Base-by-base conservation (phyloP, 1,284 basidiomycete species). In the Sporisorium exsertum region DNA sequence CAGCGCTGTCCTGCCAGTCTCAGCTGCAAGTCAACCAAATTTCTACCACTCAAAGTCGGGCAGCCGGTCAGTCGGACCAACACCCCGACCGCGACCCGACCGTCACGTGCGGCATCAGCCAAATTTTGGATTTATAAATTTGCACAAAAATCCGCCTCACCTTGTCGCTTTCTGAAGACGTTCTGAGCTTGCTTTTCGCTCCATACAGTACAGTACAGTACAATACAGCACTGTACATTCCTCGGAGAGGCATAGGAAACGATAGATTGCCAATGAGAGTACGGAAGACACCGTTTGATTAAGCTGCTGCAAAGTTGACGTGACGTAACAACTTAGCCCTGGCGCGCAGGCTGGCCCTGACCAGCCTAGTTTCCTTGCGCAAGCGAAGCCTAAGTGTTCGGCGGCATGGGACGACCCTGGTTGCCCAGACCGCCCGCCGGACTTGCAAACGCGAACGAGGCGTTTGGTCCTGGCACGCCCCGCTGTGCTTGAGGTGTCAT, bases 391-490 rank as follows among this genome's bases (percentile, higher is more conserved):
- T 56, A 43, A 24, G 54, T 20, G 43, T 63, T 58, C 6, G 53
- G 35, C 26, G 26, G 58, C 66, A 69, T 54, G 2, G 51, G 40
- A n/a, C 64, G 64, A 20, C 40, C 52, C 15, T 33, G 47, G 9
- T 62, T 42, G 54, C 54, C 47, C 52, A 58, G n/a, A 18, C 71
- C 65, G 18, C 50, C 61, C 20, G 33, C 40, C 0, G 65, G 62
- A n/a, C 58, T 64, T 1, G 72, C 62, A 40, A 70, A 75, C 5
- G 72, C 72, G 27, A 53, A 75, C 2, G 67, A 70, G 9, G 72
- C 45, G 29, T 62, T 70, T 0, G 72, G 57, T 27, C 65, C 65
- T 10, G 62, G 61, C 20, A 54, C 55, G 43, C 58, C 32, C 29
- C 59, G 63, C 46, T 72, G 69, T 7, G 50, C 20, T 20, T 66